Percentiles rank a stretch among this genome's conserved stretches.
Evolutionary conservation across 2,329 filamentous ascomycete species (phyloP).

Genomic region (Talaromyces amestolkiae): DNA sequence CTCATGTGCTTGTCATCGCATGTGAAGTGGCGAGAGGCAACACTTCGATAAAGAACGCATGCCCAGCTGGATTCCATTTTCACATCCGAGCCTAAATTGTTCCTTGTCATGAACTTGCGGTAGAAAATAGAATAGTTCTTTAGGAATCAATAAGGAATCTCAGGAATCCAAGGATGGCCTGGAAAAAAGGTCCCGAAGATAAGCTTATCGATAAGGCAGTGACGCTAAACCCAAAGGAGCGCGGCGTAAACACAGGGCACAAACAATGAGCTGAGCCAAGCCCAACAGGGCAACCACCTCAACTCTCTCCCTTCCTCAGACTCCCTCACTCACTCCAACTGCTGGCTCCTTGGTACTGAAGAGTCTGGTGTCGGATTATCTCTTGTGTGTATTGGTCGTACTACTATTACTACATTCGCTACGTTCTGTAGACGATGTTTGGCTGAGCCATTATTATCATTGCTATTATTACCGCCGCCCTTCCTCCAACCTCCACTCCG

Average conservation of each 20-base stretch:
- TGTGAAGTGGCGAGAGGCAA: neutral
- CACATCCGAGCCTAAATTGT: neutral
- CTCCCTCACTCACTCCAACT: conserved; percentile 14
- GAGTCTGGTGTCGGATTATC: neutral
- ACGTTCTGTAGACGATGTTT: neutral
- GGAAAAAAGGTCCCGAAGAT: neutral
- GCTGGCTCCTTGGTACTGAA: neutral
- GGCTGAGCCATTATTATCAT: conserved; percentile 9
- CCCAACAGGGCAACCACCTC: conserved; percentile 16
- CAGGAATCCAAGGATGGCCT: too few relatives aligned
- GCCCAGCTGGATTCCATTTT: neutral
- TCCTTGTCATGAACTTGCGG: neutral
- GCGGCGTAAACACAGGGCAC: conserved; percentile 20
- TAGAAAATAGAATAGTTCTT: too few relatives aligned
- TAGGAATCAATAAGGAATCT: too few relatives aligned
- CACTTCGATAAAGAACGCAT: neutral
- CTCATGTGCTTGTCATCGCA: neutral
- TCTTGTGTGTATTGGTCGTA: neutral
- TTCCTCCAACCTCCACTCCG: neutral
- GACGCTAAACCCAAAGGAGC: conserved; percentile 16
- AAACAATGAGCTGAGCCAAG: conserved; percentile 15
- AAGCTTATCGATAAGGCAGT: conserved; percentile 10
- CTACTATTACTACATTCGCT: neutral
- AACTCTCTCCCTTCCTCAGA: neutral
- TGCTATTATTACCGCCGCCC: conserved; percentile 10